These are phyloP conservation scores for Primulina eburnea DNA, from an alignment of 257 asterid genomes.

Conservation along the genomic window DNA sequence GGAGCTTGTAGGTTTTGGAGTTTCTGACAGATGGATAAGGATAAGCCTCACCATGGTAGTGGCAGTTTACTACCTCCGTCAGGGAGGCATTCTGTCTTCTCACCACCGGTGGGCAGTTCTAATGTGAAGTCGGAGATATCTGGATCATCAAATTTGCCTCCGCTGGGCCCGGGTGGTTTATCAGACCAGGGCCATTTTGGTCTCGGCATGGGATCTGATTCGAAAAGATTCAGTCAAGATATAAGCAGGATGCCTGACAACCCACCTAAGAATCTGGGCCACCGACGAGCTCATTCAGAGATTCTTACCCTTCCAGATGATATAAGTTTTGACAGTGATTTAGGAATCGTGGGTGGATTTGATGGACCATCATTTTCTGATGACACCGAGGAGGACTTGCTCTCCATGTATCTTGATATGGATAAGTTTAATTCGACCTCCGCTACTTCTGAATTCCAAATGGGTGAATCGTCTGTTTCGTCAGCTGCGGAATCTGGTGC, in stretches of 20 bases:
- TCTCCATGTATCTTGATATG: conserved; percentile 82
- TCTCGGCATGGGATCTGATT: conserved; percentile 36
- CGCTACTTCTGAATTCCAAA: conserved; percentile 65
- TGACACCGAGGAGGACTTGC: conserved; percentile 78
- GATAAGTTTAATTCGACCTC: conserved; percentile 80
- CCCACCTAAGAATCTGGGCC: conserved; percentile 80
- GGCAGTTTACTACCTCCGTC: conserved; percentile 66
- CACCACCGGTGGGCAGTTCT: conserved; percentile 47
- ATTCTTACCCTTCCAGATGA: conserved; percentile 95
- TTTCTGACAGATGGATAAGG: conserved; percentile 68
- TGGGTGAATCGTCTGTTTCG: conserved; percentile 62
- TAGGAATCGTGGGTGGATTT: conserved; percentile 88
- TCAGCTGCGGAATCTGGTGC: conserved; percentile 45
- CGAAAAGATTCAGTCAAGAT: conserved; percentile 66
- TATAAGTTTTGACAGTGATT: conserved; percentile 86
- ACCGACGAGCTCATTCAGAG: conserved; percentile 93
- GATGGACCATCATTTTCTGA: conserved; percentile 87
- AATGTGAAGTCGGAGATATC: conserved; percentile 45
- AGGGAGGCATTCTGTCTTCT: conserved; percentile 68
- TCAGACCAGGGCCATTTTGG: conserved; percentile 61
- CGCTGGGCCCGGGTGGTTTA: conserved; percentile 51
- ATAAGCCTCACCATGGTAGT: conserved; percentile 48
- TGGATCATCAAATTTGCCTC: conserved; percentile 59
- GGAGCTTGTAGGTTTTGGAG: conserved; percentile 16
- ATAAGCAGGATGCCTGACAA: conserved; percentile 89